Percentiles rank a stretch among this genome's conserved stretches.
phyloP scores from a whole-genome alignment of 371 early-diverging fungal genomes.

The Mortierella sp. region DNA sequence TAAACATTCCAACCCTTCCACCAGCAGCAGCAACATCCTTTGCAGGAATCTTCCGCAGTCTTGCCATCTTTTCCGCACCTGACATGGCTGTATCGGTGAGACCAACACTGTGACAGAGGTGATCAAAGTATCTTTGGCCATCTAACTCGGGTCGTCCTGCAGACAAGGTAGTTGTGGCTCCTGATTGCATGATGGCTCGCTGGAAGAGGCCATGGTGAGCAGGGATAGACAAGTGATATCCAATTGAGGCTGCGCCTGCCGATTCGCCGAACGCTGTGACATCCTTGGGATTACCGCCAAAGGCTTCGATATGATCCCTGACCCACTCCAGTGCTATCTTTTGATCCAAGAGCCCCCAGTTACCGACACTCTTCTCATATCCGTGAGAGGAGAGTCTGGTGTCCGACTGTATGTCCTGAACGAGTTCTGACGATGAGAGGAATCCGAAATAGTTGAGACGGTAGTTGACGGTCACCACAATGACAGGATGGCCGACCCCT shows the following conservation, averaged over 20 bases:
- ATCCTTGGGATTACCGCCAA: constrained; percentile 63
- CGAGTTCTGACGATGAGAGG: constrained; percentile 46
- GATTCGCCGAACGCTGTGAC: constrained; percentile 63
- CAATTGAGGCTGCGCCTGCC: constrained; percentile 61
- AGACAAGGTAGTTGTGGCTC: constrained; percentile 31
- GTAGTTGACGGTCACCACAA: constrained; percentile 54
- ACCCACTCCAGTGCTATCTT: constrained; percentile 62
- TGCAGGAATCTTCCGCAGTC: constrained; percentile 28
- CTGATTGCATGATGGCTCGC: constrained; percentile 56
- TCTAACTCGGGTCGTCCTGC: constrained; percentile 31
- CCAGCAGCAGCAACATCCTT: constrained; percentile 43
- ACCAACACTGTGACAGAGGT: constrained; percentile 33
- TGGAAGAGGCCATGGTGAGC: constrained; percentile 51
- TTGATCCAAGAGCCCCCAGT: constrained; percentile 62
- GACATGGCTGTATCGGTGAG: constrained; percentile 18
- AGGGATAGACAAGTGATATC: constrained; percentile 34
- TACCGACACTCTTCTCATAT: constrained; percentile 42
- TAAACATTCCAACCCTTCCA: constrained; percentile 39
- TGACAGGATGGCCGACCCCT: constrained; percentile 39
- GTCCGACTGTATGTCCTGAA: constrained; percentile 28
- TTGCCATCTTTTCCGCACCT: constrained; percentile 28
- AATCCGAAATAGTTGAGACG: constrained; percentile 56
- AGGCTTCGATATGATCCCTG: constrained; percentile 57
- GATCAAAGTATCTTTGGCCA: constrained; percentile 42
- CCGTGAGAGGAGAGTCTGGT: constrained; percentile 9